Conservation (phyloP, 352 stramenopile species). For the Blastocystis sp. region DNA sequence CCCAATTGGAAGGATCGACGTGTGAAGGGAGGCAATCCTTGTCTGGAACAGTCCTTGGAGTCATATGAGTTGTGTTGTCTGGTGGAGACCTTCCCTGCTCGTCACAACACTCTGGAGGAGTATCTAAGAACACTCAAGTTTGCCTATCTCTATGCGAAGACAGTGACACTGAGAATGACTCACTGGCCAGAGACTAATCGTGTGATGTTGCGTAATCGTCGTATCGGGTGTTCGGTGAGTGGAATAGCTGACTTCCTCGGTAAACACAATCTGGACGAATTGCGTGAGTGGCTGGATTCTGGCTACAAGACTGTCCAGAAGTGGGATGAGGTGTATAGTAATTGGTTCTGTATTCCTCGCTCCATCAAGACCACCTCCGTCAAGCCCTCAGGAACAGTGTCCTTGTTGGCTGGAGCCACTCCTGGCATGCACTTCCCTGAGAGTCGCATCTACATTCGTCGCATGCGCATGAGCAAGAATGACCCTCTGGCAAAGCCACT, state of each 20-base stretch:
- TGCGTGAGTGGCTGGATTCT: slow-evolving; percentile 81
- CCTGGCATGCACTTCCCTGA: slow-evolving; percentile 89
- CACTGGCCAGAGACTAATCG: slow-evolving; percentile 85
- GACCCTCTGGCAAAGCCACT: slow-evolving; percentile 79
- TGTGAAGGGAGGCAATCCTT: slow-evolving; percentile 84
- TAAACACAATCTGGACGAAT: slow-evolving; percentile 76
- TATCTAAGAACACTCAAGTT: slow-evolving; percentile 82
- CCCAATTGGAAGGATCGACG: slow-evolving; percentile 79
- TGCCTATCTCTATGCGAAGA: slow-evolving; percentile 87
- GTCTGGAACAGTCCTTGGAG: slow-evolving; percentile 84
- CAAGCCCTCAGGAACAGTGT: slow-evolving; percentile 83
- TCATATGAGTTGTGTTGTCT: slow-evolving; percentile 90
- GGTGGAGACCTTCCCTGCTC: slow-evolving; percentile 86
- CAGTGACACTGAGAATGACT: slow-evolving; percentile 83
- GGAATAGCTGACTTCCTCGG: slow-evolving; percentile 86
- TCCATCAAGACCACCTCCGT: slow-evolving; percentile 89
- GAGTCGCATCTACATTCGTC: slow-evolving; percentile 85
- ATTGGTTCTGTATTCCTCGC: slow-evolving; percentile 78
- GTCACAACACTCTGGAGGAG: slow-evolving; percentile 80
- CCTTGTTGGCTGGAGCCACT: slow-evolving; percentile 83
- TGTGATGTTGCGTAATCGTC: slow-evolving; percentile 85
- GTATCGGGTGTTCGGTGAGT: slow-evolving; percentile 86
- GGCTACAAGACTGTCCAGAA: slow-evolving; percentile 80
- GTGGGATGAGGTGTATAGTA: slow-evolving; percentile 76
- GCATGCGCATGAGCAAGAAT: slow-evolving; percentile 80